Evolutionary conservation across 1,284 basidiomycete species (phyloP).

Genomic region (Apiotrichum gracile): DNA sequence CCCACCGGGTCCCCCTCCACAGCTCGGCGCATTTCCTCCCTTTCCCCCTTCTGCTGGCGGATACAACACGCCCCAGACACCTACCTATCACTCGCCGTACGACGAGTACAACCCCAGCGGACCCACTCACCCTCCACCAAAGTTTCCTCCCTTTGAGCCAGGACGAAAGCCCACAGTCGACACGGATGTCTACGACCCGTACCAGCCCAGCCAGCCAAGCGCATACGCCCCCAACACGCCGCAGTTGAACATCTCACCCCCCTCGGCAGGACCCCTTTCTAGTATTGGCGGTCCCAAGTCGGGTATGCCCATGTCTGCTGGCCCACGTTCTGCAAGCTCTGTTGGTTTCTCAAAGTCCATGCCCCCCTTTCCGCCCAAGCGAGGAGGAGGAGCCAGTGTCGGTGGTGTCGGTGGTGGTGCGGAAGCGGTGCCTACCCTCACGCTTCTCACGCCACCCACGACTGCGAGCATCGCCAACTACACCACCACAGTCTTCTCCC

Average conservation of each 20-base stretch:
- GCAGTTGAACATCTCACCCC: background rate
- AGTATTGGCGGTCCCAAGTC: background rate
- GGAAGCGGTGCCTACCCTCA: no score
- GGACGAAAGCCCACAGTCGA: constrained; percentile 19
- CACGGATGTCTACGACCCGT: constrained; percentile 36
- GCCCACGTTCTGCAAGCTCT: background rate
- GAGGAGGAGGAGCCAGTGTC: no score
- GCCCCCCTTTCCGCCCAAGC: background rate
- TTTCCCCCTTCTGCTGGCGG: constrained; percentile 9
- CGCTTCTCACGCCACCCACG: constrained; percentile 29
- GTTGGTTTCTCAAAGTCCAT: background rate
- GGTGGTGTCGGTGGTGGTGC: no score
- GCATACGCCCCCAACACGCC: constrained; percentile 11
- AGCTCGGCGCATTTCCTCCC: constrained; percentile 20
- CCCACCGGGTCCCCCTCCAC: constrained; percentile 19
- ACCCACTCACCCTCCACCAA: constrained; percentile 12
- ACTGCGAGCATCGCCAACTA: constrained; percentile 24
- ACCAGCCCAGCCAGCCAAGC: constrained; percentile 21
- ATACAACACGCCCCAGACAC: background rate
- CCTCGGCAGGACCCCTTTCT: background rate
- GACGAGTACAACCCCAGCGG: constrained; percentile 15
- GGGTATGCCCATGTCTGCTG: background rate
- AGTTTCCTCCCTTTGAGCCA: constrained; percentile 16
- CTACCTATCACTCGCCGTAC: constrained; percentile 12
- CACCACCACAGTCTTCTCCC: constrained; percentile 27